These are phyloP conservation scores for Cucurbita maxima DNA, from an alignment of 306 rosid genomes.

Conservation along the genomic window DNA sequence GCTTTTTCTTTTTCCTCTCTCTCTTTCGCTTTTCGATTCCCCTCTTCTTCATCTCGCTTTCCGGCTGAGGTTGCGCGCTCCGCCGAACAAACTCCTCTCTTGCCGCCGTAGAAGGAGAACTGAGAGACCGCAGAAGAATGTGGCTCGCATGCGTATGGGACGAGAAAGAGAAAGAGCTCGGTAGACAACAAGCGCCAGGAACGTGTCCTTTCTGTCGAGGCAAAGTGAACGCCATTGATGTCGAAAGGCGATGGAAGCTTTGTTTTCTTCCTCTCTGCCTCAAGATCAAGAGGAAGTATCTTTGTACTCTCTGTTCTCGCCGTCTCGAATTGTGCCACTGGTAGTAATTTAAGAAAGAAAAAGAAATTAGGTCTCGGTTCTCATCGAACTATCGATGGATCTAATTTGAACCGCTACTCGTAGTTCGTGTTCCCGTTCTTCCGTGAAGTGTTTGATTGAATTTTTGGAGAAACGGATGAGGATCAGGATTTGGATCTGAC, in stretches of 20 bases:
- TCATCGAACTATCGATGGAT: not conserved
- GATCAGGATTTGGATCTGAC: conserved; percentile 2
- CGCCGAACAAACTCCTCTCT: not conserved
- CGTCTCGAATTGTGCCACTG: conserved; percentile 47
- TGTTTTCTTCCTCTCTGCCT: conserved; percentile 65
- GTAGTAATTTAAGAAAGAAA: not conserved
- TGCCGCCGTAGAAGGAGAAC: not conserved
- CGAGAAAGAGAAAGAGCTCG: conserved; percentile 55
- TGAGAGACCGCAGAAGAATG: conserved; percentile 29
- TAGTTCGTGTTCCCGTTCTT: not conserved
- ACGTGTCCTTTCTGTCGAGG: conserved; percentile 76
- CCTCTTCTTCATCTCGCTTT: not conserved
- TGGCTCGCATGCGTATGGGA: conserved; percentile 48
- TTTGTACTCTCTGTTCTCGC: conserved; percentile 55
- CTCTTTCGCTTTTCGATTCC: not conserved
- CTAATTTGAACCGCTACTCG: not conserved
- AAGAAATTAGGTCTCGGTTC: not conserved
- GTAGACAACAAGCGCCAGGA: conserved; percentile 68
- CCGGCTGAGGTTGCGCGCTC: not conserved
- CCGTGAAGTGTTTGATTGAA: not conserved
- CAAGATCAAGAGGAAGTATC: conserved; percentile 65
- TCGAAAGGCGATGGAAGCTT: conserved; percentile 45
- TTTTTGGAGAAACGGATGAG: not conserved
- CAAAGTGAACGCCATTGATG: conserved; percentile 65
- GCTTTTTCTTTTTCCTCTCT: no score